Percentiles rank a stretch among this genome's conserved stretches.
Evolutionary conservation across 768 basidiomycete species (phyloP).

Genomic region (Leccinum arenicola): DNA sequence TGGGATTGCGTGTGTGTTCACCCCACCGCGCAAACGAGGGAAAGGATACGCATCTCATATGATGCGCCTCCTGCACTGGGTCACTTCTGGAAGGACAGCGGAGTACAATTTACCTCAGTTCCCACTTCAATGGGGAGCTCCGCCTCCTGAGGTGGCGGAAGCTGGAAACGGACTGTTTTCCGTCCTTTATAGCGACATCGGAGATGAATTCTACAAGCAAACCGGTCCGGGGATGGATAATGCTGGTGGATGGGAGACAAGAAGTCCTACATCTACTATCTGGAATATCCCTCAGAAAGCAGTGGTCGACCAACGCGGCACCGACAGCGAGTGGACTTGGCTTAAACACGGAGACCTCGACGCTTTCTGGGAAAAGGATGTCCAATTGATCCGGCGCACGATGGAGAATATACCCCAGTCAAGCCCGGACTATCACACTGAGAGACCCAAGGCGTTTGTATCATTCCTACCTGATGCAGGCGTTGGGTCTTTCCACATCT

Average conservation of each 20-base stretch:
- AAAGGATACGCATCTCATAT: constrained; percentile 60
- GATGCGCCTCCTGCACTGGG: constrained; percentile 64
- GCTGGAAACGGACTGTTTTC: constrained; percentile 46
- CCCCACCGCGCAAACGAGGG: constrained; percentile 44
- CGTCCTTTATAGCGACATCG: constrained; percentile 53
- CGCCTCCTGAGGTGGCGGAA: constrained; percentile 35
- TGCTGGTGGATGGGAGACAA: constrained; percentile 44
- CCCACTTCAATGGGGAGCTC: constrained; percentile 43
- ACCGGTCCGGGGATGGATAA: constrained; percentile 35
- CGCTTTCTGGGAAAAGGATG: constrained; percentile 41
- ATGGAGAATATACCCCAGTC: constrained; percentile 17
- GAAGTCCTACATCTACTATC: constrained; percentile 35
- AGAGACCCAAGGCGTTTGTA: constrained; percentile 23
- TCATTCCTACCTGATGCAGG: constrained; percentile 45
- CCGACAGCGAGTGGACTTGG: constrained; percentile 21
- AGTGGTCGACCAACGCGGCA: neutral
- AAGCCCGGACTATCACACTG: constrained; percentile 6
- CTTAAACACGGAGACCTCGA: constrained; percentile 36
- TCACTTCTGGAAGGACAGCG: constrained; percentile 36
- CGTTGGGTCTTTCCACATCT: constrained; percentile 45
- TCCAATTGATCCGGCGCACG: constrained; percentile 33
- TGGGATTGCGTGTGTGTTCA: constrained; percentile 56
- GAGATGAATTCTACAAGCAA: constrained; percentile 41
- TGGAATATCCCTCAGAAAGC: constrained; percentile 34
- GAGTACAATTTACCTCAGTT: constrained; percentile 32